Conservation (phyloP, 2,329 filamentous ascomycete genomes). For the Colletotrichum spinosum region DNA sequence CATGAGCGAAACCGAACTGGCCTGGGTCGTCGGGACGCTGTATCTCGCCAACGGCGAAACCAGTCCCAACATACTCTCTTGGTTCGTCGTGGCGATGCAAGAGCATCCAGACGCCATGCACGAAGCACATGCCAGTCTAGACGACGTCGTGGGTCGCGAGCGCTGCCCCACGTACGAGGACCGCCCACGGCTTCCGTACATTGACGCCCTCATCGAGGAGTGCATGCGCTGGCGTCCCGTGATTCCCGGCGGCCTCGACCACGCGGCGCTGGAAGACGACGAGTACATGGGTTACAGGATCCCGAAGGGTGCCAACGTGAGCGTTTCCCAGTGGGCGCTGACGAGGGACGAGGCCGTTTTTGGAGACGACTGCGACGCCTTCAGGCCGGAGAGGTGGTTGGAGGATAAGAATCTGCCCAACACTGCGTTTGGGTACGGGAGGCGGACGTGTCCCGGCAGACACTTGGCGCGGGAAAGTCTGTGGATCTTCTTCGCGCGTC, state of each 20-base stretch:
- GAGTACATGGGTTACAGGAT: conserved; percentile 43
- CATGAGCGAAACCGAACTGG: conserved; percentile 3
- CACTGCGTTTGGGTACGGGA: conserved; percentile 54
- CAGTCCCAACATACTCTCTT: conserved; percentile 25
- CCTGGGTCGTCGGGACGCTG: conserved; percentile 3
- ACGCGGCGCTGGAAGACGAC: conserved; percentile 49
- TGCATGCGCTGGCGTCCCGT: conserved; percentile 46
- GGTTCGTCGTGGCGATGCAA: conserved; percentile 47
- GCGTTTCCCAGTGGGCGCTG: conserved; percentile 55
- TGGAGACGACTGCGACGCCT: conserved; percentile 57
- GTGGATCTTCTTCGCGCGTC: conserved; percentile 52
- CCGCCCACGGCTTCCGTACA: conserved; percentile 42
- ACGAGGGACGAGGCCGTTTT: conserved; percentile 53
- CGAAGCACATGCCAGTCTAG: conserved; percentile 55
- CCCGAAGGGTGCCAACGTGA: conserved; percentile 48
- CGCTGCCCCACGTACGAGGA: conserved; percentile 44
- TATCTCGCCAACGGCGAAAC: conserved; percentile 18
- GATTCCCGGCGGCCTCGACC: conserved; percentile 49
- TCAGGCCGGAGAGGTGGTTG: conserved; percentile 62
- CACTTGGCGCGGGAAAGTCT: conserved; percentile 59
- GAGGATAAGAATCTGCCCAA: conserved; percentile 36
- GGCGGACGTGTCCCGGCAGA: conserved; percentile 57
- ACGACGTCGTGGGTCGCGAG: conserved; percentile 48
- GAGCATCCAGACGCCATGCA: conserved; percentile 39
- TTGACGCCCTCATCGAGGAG: conserved; percentile 47